Evolutionary conservation across 1,284 basidiomycete genomes (phyloP).

Genomic region (Ceratobasidium sp.): DNA sequence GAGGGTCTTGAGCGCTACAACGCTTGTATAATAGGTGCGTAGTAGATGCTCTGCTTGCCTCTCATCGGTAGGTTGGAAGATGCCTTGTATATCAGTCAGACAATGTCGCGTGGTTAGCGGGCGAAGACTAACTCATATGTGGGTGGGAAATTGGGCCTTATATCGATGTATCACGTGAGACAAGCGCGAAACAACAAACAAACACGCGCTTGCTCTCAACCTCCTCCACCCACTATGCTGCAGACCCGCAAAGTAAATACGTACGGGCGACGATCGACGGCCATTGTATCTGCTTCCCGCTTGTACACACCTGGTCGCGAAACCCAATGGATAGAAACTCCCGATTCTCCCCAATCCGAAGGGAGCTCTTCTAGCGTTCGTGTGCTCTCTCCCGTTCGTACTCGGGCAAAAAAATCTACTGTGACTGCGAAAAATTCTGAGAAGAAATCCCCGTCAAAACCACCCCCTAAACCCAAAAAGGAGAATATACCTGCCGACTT

Average conservation of each 20-base stretch:
- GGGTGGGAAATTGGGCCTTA: background rate
- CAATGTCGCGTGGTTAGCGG: background rate
- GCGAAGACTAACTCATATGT: constrained; percentile 25
- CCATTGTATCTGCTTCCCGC: constrained; percentile 24
- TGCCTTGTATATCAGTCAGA: constrained; percentile 14
- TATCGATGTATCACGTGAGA: constrained; percentile 20
- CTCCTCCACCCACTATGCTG: constrained; percentile 11
- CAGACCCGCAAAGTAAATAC: constrained; percentile 36
- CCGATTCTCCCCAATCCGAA: constrained; percentile 12
- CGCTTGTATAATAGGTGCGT: constrained; percentile 19
- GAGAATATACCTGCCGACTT: constrained; percentile 28
- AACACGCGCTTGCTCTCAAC: constrained; percentile 1
- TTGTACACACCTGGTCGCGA: constrained; percentile 11
- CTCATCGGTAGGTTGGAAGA: background rate
- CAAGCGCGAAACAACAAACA: constrained; percentile 1
- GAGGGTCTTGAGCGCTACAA: constrained; percentile 6
- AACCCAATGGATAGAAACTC: background rate
- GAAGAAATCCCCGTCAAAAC: background rate
- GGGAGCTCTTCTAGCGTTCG: constrained; percentile 22
- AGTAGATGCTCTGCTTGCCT: background rate
- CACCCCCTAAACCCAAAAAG: constrained; percentile 4
- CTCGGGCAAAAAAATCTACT: constrained; percentile 8
- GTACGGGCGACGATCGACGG: constrained; percentile 40
- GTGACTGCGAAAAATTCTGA: background rate
- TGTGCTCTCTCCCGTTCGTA: constrained; percentile 1